Evolutionary conservation across 208 protist genomes (phyloP), one percentile per base, ranked within the genome.

Genomic region (Leishmania tarentolae): DNA sequence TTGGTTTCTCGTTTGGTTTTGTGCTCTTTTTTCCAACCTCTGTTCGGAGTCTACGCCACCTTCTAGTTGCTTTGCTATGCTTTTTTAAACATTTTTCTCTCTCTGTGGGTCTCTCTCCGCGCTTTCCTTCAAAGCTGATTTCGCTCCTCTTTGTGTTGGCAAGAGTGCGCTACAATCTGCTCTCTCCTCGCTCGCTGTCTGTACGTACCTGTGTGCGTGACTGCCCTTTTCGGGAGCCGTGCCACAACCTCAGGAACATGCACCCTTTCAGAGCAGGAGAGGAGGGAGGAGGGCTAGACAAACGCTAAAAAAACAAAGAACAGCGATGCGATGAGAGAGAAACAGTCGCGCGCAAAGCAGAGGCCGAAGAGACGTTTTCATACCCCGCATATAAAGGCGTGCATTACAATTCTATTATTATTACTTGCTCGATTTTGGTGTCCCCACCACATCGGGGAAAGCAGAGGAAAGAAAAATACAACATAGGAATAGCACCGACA

Each of bases 51-150:
- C 21, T 59, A 24, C 50, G 50, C 2, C 9, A 4, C 50, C 13
- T 53, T 17, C 50, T 17, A 1, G 13, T 53, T 9, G 15, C 50
- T 53, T 53, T n/a, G 3, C 7, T 15, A 7, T 61, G 19, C n/a
- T 61, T 31, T 69, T 46, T 35, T 66, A 50, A n/a, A n/a, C n/a
- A n/a, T n/a, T 46, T 40, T 75, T 59, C 31, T 76, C 78, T 57
- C 73, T 77, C 56, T 75, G 61, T n/a, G n/a, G n/a, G n/a, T 76
- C 61, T 57, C 11, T 75, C 77, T 24, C 8, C 37, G 17, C 3
- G 0, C 24, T 24, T n/a, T 61, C 7, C 56, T 31, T 66, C 28
- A 28, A 53, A 53, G 50, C 50, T 17, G 15, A 5, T 69, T 17
- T 69, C 4, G 63, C 31, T 6, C 24, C 31, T 9, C 59, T 35